Conservation (phyloP, 1,284 basidiomycete species). For the Baeospora myosura region DNA sequence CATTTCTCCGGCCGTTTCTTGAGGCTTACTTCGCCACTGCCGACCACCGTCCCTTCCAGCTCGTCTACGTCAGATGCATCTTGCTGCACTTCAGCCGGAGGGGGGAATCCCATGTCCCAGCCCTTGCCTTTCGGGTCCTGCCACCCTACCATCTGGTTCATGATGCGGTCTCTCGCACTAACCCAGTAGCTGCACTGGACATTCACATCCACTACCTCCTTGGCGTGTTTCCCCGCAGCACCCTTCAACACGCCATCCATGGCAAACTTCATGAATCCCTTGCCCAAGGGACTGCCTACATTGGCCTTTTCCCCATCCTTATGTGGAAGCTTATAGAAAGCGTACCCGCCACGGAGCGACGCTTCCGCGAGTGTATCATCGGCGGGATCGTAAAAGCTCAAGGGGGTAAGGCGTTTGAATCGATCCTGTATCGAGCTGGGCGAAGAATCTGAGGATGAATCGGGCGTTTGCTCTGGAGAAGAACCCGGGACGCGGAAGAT, state of each 20-base stretch:
- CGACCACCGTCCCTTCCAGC: no score
- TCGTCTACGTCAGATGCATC: conserved; percentile 8
- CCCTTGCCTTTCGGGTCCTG: conserved; percentile 36
- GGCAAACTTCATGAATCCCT: conserved; percentile 84
- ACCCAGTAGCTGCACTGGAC: conserved; percentile 98
- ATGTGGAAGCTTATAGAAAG: conserved; percentile 92
- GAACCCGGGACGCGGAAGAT: conserved; percentile 66
- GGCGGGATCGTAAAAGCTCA: conserved; percentile 54
- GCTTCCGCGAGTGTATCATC: conserved; percentile 51
- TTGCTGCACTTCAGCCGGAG: conserved; percentile 17
- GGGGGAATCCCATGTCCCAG: conserved; percentile 40
- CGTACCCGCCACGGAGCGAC: conserved; percentile 35
- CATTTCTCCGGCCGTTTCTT: conserved; percentile 40
- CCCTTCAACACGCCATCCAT: conserved; percentile 81
- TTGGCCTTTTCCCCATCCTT: conserved; percentile 92
- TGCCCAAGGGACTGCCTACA: conserved; percentile 87
- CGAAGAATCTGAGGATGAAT: background rate
- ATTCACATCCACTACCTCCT: conserved; percentile 86
- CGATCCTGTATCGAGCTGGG: conserved; percentile 6
- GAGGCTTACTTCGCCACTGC: conserved; percentile 4
- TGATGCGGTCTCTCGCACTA: conserved; percentile 84
- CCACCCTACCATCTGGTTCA: conserved; percentile 94
- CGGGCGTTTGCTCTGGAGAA: background rate
- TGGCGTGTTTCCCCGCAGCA: conserved; percentile 65
- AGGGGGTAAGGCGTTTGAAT: conserved; percentile 29